A percentile compares a stretch with the other conserved stretches of the same genome.
Conservation (phyloP, 495 filamentous ascomycete species). For the Monascus purpureus region DNA sequence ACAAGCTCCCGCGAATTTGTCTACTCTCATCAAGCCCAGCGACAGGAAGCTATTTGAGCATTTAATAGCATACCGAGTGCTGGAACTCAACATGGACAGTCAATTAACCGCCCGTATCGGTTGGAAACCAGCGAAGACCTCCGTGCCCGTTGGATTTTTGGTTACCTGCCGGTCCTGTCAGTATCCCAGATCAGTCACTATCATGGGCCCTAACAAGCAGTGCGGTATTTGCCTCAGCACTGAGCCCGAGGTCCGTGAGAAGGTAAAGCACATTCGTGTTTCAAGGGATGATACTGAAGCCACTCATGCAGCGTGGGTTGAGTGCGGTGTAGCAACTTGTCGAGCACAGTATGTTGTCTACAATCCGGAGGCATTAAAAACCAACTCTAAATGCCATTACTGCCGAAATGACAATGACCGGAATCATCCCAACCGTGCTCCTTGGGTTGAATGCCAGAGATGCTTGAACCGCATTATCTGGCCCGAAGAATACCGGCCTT, state of each 20-base stretch:
- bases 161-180: slow-evolving; percentile 23
- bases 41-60: slow-evolving; percentile 23
- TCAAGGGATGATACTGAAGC: slow-evolving; percentile 11
- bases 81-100: slow-evolving; percentile 29
- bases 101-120: slow-evolving; percentile 17
- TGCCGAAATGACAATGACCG: slow-evolving; percentile 13
- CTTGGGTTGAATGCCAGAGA: slow-evolving; percentile 20
- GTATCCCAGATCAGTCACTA: slow-evolving; percentile 30
- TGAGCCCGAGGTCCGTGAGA: slow-evolving; percentile 3
- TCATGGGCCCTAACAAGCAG: slow-evolving; percentile 20
- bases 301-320: slow-evolving; percentile 23
- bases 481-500: slow-evolving; percentile 21
- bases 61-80: slow-evolving; percentile 32
- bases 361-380: slow-evolving; percentile 16
- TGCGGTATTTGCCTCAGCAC: slow-evolving; percentile 23
- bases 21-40: slow-evolving; percentile 8
- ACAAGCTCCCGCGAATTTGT: slow-evolving; percentile 1
- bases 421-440: slow-evolving; percentile 10
- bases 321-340: slow-evolving; percentile 23
- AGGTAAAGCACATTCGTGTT: slow-evolving; percentile 7
- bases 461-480: slow-evolving; percentile 30
- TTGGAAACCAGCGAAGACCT: slow-evolving; percentile 28
- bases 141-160: slow-evolving; percentile 19
- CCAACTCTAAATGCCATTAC: slow-evolving; percentile 31
- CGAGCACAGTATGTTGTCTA: slow-evolving; percentile 35